These are phyloP conservation scores for Pelargonium exstipulatum DNA, from an alignment of 441 rosid genomes.

Conservation along the genomic window DNA sequence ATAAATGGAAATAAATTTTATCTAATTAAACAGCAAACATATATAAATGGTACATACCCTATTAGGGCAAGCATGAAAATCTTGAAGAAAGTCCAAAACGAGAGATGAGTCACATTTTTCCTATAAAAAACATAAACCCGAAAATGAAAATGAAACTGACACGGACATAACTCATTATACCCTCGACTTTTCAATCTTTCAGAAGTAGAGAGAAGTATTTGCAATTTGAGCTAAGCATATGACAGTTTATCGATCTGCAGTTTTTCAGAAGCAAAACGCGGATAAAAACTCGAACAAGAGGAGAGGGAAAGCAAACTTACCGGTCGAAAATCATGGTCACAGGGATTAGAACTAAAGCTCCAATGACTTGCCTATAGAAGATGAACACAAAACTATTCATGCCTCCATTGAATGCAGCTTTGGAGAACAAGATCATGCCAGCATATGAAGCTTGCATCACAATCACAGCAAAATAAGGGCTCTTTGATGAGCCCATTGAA, in stretches of 20 bases:
- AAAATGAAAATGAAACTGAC: neutral
- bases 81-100: slow-evolving; percentile 18
- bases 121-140: neutral
- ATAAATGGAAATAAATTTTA: neutral
- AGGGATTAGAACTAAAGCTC: slow-evolving; percentile 23
- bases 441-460: slow-evolving; percentile 21
- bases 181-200: no score
- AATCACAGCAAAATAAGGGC: slow-evolving; percentile 19
- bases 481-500: slow-evolving; percentile 24
- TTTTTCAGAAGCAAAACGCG: no score
- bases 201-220: no score
- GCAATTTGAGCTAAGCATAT: no score
- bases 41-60: slow-evolving; percentile 17
- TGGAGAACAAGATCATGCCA: slow-evolving; percentile 30
- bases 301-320: neutral
- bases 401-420: slow-evolving; percentile 25
- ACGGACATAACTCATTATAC: no score
- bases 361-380: slow-evolving; percentile 26
- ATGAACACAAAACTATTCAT: slow-evolving; percentile 27
- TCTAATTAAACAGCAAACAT: neutral
- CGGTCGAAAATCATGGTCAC: slow-evolving; percentile 20
- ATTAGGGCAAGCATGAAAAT: slow-evolving; percentile 22
- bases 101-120: slow-evolving; percentile 18
- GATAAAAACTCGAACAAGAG: no score
- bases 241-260: no score